Evolutionary conservation across 345 rosid genomes (phyloP).

Genomic region (Arabidopsis arenosa): DNA sequence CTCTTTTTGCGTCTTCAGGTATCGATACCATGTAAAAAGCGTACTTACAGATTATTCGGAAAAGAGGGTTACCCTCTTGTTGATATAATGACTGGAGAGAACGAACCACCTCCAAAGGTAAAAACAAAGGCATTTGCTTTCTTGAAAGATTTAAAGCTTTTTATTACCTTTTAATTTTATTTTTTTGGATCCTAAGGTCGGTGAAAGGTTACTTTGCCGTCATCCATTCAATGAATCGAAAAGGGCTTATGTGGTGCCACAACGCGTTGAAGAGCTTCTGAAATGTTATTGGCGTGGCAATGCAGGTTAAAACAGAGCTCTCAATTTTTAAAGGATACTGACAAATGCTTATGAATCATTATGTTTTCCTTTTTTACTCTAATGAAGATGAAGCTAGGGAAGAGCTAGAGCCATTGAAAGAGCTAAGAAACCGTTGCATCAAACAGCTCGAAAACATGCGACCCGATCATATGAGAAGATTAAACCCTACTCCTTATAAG

Average conservation of each 20-base stretch:
- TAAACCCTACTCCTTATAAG: slow-evolving; percentile 96
- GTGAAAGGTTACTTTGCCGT: slow-evolving; percentile 87
- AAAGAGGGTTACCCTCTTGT: slow-evolving; percentile 93
- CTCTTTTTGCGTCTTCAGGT: slow-evolving; percentile 52
- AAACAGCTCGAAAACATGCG: slow-evolving; percentile 87
- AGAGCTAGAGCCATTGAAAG: slow-evolving; percentile 71
- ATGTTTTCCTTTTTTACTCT: slow-evolving; percentile 4
- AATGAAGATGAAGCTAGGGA: slow-evolving; percentile 64
- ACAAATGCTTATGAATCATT: slow-evolving; percentile 16
- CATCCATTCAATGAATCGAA: slow-evolving; percentile 97
- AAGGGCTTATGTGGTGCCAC: slow-evolving; percentile 94
- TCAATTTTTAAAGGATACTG: not conserved
- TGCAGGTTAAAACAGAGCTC: slow-evolving; percentile 57
- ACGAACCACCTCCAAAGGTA: slow-evolving; percentile 90
- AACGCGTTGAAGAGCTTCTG: slow-evolving; percentile 85
- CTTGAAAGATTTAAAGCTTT: not conserved
- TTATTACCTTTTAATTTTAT: not conserved
- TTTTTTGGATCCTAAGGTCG: slow-evolving; percentile 56
- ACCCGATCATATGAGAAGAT: slow-evolving; percentile 88
- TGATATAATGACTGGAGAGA: slow-evolving; percentile 94
- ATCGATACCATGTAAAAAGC: slow-evolving; percentile 92
- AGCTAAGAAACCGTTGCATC: slow-evolving; percentile 76
- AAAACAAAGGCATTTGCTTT: not conserved
- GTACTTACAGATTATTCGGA: slow-evolving; percentile 77
- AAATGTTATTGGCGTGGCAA: slow-evolving; percentile 92